Base-by-base conservation (phyloP, 2,329 filamentous ascomycete species). In the Capronia coronata region DNA sequence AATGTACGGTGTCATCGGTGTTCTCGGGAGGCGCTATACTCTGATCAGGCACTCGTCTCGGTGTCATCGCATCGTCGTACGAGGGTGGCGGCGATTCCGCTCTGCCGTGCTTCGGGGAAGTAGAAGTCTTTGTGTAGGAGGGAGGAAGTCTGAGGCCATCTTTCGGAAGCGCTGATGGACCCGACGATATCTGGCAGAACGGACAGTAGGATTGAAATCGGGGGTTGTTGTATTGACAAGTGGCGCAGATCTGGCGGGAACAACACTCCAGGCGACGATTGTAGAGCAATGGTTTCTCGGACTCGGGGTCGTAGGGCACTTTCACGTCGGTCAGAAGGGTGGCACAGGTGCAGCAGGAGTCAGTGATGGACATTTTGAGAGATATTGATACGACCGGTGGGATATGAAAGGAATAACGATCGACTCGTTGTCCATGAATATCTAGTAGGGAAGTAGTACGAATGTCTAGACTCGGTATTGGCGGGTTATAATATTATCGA, bases 141-240 rank as follows among this genome's bases (percentile, higher is more conserved):
- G 64, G 64, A n/a, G 59, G 62, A 9, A 62, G 45, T 61, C 75
- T 77, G 19, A 87, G 73, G 9, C 83, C 80, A 13, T 58, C 67
- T 81, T 80, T 1, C 80, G 62, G 77, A 41, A 81, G 73, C 2
- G 82, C 66, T 6, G 78, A 79, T 2, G 82, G 79, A 3, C 68
- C 70, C 38, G 71, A 76, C 3, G 82, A 82, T 59, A 87, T 77
- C 67, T 91, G 87, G 64, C 87, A 93, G 66, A 85, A 91, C 0
- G 86, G 86, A 67, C 78, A 82, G 58, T 81, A 81, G 30, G 73
- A 70, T 46, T 76, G 75, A 67, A 87, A 89, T 34, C 85, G 80
- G 23, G 74, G 70, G 63, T 88, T 88, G 40, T 77, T 75, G 41
- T 65, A 80, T 82, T 63, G 78, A 70, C 86, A 91, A 53, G 72